A percentile compares a stretch with the other conserved stretches of the same genome.
Evolutionary conservation across 1,139 yeast genomes (phyloP).

Genomic region (Suhomyces panamericanus): DNA sequence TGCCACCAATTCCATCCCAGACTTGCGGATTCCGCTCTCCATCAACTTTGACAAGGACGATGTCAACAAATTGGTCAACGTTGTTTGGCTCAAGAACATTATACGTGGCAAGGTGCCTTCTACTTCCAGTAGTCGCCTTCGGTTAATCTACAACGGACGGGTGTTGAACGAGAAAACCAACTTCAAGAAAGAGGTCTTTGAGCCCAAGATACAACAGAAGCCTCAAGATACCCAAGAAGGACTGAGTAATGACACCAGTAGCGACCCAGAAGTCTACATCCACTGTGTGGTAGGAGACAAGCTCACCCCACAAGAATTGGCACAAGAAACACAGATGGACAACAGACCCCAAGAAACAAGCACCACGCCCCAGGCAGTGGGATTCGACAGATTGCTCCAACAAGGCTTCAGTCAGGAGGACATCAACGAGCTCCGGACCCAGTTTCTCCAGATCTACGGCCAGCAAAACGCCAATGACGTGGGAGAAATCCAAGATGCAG

Average conservation of each 20-base stretch:
- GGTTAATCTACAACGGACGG: conserved; percentile 74
- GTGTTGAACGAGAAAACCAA: conserved; percentile 63
- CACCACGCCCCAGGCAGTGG: conserved; percentile 70
- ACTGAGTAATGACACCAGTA: not conserved
- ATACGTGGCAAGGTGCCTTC: conserved; percentile 31
- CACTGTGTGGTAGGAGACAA: conserved; percentile 84
- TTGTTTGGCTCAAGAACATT: conserved; percentile 30
- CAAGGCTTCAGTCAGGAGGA: conserved; percentile 85
- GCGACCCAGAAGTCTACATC: conserved; percentile 45
- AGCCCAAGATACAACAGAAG: conserved; percentile 22
- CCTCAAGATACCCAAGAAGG: not conserved
- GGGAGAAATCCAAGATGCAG: conserved; percentile 35
- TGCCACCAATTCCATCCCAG: conserved; percentile 25
- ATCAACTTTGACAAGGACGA: conserved; percentile 35
- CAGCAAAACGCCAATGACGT: conserved; percentile 9
- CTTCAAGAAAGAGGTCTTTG: conserved; percentile 51
- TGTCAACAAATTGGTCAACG: conserved; percentile 32
- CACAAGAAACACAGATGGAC: conserved; percentile 63
- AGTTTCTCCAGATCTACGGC: conserved; percentile 70
- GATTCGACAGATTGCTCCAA: conserved; percentile 78
- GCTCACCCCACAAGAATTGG: conserved; percentile 57
- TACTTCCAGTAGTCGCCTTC: conserved; percentile 50
- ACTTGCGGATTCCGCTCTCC: conserved; percentile 32
- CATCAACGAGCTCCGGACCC: conserved; percentile 67
- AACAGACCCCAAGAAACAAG: conserved; percentile 49